phyloP scores from a whole-genome alignment of 805 yeast species.

The Zygosaccharomyces rouxii region DNA sequence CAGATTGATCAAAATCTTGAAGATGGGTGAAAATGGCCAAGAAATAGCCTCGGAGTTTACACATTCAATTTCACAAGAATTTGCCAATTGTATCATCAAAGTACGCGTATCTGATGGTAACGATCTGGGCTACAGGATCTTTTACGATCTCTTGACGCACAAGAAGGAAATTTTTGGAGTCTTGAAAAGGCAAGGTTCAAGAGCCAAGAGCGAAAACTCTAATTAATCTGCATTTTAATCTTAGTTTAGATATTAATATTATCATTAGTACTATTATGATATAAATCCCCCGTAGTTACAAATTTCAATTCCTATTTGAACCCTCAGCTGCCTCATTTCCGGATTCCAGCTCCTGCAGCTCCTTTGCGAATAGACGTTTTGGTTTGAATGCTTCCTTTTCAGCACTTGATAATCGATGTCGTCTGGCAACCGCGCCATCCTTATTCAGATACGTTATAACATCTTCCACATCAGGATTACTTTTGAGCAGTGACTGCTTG shows the following conservation, averaged over 20 bases:
- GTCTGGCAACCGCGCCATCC: constrained; percentile 31
- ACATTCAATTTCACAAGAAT: constrained; percentile 55
- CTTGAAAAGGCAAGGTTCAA: constrained; percentile 39
- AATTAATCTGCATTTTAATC: background rate
- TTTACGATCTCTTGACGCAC: constrained; percentile 56
- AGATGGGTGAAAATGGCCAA: constrained; percentile 40
- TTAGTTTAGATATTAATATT: too few species aligned
- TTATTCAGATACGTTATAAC: constrained; percentile 33
- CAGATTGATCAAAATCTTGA: constrained; percentile 52
- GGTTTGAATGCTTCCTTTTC: constrained; percentile 29
- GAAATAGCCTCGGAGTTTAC: constrained; percentile 38
- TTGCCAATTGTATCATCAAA: constrained; percentile 53
- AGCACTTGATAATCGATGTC: constrained; percentile 21
- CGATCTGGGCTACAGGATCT: constrained; percentile 52
- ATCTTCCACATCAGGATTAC: constrained; percentile 22
- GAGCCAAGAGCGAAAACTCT: constrained; percentile 8
- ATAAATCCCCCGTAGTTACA: background rate
- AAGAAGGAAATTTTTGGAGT: constrained; percentile 63
- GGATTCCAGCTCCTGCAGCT: constrained; percentile 13
- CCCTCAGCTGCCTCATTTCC: constrained; percentile 3
- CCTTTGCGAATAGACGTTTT: constrained; percentile 24
- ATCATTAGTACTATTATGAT: background rate
- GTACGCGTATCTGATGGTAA: constrained; percentile 50
- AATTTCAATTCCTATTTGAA: background rate
- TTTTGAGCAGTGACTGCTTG: constrained; percentile 15